These are phyloP conservation scores for Pyrrhoderma noxium DNA, from an alignment of 1,284 basidiomycete genomes.

Conservation along the genomic window DNA sequence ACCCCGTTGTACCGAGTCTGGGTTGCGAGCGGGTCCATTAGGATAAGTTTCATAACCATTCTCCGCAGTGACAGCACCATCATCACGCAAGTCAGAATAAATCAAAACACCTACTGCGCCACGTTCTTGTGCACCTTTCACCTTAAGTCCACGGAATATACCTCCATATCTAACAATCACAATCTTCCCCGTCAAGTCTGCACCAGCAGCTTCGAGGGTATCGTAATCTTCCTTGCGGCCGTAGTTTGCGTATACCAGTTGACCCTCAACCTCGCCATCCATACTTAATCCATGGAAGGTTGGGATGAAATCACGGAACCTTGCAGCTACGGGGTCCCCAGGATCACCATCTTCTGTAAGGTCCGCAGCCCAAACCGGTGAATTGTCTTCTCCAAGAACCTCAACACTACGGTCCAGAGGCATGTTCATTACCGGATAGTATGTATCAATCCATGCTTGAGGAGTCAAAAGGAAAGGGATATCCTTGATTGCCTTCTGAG, in stretches of 20 bases:
- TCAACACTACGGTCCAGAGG: slow-evolving; percentile 57
- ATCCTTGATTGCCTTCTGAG: slow-evolving; percentile 54
- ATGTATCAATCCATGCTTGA: slow-evolving; percentile 72
- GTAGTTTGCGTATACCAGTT: slow-evolving; percentile 78
- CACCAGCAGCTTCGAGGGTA: slow-evolving; percentile 49
- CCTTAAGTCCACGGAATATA: slow-evolving; percentile 79
- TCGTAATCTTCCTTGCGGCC: slow-evolving; percentile 77
- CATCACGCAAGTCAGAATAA: slow-evolving; percentile 86
- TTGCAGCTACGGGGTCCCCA: slow-evolving; percentile 53
- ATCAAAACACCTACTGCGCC: slow-evolving; percentile 75
- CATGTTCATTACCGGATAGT: slow-evolving; percentile 80
- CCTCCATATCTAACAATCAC: slow-evolving; percentile 80
- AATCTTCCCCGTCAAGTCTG: slow-evolving; percentile 74
- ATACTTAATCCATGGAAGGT: slow-evolving; percentile 67
- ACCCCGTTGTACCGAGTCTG: slow-evolving; percentile 79
- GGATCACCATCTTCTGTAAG: slow-evolving; percentile 63
- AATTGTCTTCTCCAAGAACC: slow-evolving; percentile 49
- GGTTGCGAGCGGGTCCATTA: slow-evolving; percentile 81
- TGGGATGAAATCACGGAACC: slow-evolving; percentile 50
- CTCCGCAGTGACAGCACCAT: slow-evolving; percentile 72
- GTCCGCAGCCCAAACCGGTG: slow-evolving; percentile 62
- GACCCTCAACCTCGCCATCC: slow-evolving; percentile 58
- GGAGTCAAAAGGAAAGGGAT: slow-evolving; percentile 43
- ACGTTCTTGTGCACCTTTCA: slow-evolving; percentile 76
- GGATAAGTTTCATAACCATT: slow-evolving; percentile 81